Evolutionary conservation across 1,139 yeast genomes (phyloP), one percentile per base, ranked within the genome.

Genomic region (Candida sp.): DNA sequence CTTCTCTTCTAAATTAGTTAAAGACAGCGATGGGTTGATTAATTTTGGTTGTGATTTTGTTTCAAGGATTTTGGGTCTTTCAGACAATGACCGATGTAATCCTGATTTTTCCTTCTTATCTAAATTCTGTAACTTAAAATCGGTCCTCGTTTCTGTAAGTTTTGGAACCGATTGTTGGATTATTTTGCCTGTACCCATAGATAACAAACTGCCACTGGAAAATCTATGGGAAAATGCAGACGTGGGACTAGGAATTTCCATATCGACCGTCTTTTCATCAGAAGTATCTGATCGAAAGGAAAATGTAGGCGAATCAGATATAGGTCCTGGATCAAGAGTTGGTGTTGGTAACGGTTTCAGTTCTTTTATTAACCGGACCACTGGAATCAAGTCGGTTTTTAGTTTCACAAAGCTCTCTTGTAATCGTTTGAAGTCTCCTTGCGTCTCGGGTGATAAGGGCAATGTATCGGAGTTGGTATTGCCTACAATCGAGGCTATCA

Each of bases 291-390:
- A 37, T 19, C 39, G 23, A 9, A 37, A 21, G 3, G 39, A 37
- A 21, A 27, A 37, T 0, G 73, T 64, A 4, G 75, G 75, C 35
- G 72, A 68, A 22, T 66, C 68, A 34, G 62, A 48, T 3, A 60
- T 50, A 7, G 66, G 49, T 3, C 73, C 70, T 0, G 75, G 73
- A 45, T 68, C 77, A 35, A 73, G 51, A 1, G 79, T 75, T 3
- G 84, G 84, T 0, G 81, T 75, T 0, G 84, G 84, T 34, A 79
- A 63, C 3, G 84, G 84, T 54, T 79, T 79, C 29, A 73, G 68
- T 46, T 79, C 83, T 48, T 79, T 79, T 15, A 77, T 58, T 36
- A 75, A 64, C 44, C 79, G 67, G 29, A 79, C 66, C 25, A 79
- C 71, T 0, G 84, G 84, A 37, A 76, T 66, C 52, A 79, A 63